These are phyloP conservation scores for Pseudonitzschia pungens DNA, from an alignment of 108 stramenopile genomes.

Conservation along the genomic window DNA sequence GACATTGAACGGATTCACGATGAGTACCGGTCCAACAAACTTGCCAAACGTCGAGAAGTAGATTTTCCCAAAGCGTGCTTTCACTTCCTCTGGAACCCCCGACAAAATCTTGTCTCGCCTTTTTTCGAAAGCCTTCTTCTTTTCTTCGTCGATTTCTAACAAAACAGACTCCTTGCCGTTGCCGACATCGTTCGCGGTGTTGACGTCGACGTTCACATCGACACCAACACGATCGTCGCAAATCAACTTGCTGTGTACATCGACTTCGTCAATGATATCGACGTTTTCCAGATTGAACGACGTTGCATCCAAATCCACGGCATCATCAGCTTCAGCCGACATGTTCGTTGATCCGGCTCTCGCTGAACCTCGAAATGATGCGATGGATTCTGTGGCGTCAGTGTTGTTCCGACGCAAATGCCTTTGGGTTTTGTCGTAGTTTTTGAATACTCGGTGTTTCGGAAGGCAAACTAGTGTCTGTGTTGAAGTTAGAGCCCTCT, in stretches of 20 bases:
- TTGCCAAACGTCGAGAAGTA: constrained; percentile 75
- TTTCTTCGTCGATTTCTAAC: constrained; percentile 5
- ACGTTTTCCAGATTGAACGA: constrained; percentile 5
- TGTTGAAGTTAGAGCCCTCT: too few species aligned
- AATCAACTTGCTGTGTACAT: background rate
- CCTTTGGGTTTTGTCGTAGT: background rate
- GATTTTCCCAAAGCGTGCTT: constrained; percentile 58
- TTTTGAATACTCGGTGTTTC: background rate
- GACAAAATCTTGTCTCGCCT: constrained; percentile 42
- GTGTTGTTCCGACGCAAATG: background rate
- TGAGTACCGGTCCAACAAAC: constrained; percentile 52
- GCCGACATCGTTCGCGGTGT: background rate
- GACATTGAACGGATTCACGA: constrained; percentile 72
- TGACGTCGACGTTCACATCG: background rate
- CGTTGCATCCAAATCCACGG: background rate
- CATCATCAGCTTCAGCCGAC: background rate
- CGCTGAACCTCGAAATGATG: background rate
- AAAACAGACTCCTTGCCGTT: background rate
- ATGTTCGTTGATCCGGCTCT: background rate
- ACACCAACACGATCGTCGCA: background rate
- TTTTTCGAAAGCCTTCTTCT: constrained; percentile 30
- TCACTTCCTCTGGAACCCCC: constrained; percentile 45
- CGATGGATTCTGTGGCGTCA: background rate
- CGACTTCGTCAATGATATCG: background rate
- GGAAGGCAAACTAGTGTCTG: too few species aligned